Evolutionary conservation across 1,284 basidiomycete species (phyloP), one percentile per base, ranked within the genome.

Genomic region (Ceratorhiza oryzae-sativae): DNA sequence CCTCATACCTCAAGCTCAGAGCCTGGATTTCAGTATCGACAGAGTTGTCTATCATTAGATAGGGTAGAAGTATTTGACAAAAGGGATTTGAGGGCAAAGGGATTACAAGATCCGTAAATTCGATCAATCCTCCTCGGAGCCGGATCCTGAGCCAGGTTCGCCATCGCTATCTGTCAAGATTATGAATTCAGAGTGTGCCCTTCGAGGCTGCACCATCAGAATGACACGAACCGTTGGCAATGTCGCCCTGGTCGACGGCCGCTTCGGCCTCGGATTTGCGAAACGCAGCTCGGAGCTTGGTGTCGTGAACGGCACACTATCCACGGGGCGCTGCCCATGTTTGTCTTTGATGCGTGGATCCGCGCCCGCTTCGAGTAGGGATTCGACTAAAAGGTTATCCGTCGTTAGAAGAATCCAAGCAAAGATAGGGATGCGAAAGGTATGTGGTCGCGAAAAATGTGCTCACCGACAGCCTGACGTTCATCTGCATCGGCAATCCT

Each of bases 311-410:
- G 86, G 84, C 15, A 93, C 80, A 15, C 90, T 80, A 76, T 92
- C 88, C 9, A 86, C 73, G 0, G 85, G 84, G 0, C 86, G 86
- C 53, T 88, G 83, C 15, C 87, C 87, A 74, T 89, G 83, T 81
- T 89, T 90, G 80, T 94, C 88, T 78, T 87, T 89, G 78, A 93
- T 87, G 73, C 91, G 93, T 77, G 5, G 53, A 18, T 92, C 87
- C 0, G 92, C 91, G 3, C 92, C 92, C 1, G 91, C 91, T 1
- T 93, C 92, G 3, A 94, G 80, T 61, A 94, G 80, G 73, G 85
- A 88, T 74, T 87, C 84, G 25, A 91, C 87, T 72, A 90, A 79
- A n/a, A n/a, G n/a, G n/a, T n/a, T n/a, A n/a, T n/a, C n/a, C n/a
- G n/a, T n/a, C n/a, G n/a, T n/a, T n/a, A 8, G 55, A 20, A 18